A percentile compares a stretch with the other conserved stretches of the same genome.
Evolutionary conservation across 352 stramenopile genomes (phyloP).

Genomic region (Phytophthora hibernalis): DNA sequence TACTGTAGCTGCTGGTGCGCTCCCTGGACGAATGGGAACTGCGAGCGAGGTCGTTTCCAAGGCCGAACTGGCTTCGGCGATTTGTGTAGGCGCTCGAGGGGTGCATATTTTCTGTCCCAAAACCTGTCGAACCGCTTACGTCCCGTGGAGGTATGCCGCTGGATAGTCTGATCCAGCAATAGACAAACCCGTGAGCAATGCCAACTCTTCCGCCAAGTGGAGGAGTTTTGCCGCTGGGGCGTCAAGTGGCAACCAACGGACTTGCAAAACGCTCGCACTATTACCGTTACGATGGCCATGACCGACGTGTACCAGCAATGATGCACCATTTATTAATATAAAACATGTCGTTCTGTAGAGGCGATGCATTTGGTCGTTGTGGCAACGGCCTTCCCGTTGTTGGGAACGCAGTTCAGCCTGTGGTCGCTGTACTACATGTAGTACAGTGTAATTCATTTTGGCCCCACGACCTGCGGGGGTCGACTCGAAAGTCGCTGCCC

Average conservation of each 20-base stretch:
- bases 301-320: too few species aligned
- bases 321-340: too few species aligned
- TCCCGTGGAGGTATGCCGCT: not conserved
- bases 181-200: slow-evolving; percentile 1
- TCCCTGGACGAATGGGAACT: slow-evolving; percentile 31
- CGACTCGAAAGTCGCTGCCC: not conserved
- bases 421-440: not conserved
- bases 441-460: not conserved
- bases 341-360: too few species aligned
- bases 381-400: not conserved
- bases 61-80: slow-evolving; percentile 28
- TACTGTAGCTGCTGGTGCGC: not conserved
- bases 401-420: not conserved
- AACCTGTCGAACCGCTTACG: not conserved
- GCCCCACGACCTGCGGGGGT: not conserved
- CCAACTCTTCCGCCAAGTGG: not conserved
- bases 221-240: not conserved
- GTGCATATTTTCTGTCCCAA: slow-evolving; percentile 27
- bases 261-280: not conserved
- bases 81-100: slow-evolving; percentile 22
- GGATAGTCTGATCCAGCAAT: not conserved
- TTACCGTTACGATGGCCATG: not conserved
- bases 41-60: slow-evolving; percentile 19
- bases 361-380: too few species aligned
- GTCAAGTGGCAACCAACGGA: not conserved